Conservation (phyloP, 2,329 filamentous ascomycete genomes). For the Colletotrichum higginsianum region DNA sequence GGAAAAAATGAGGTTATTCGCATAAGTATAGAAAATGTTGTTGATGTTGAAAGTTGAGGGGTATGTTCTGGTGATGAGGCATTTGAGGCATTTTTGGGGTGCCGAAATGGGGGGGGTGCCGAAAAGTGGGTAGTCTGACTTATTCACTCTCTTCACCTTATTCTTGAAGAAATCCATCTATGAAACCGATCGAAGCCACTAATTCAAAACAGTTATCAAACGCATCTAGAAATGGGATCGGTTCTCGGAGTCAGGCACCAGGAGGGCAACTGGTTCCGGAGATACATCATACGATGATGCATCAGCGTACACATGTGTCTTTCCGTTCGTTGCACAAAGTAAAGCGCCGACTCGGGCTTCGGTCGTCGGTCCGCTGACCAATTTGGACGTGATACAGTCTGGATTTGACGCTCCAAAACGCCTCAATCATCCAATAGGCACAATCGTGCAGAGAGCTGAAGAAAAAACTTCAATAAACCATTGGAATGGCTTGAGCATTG, state of each 20-base stretch:
- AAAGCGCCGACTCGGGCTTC: no score
- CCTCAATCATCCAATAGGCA: neutral
- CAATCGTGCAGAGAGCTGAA: neutral
- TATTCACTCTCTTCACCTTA: no score
- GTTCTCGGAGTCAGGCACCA: neutral
- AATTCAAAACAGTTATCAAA: no score
- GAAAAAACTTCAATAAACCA: neutral
- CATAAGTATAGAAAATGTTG: no score
- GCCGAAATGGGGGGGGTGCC: no score
- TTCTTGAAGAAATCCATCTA: neutral
- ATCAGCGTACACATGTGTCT: slow-evolving; percentile 9
- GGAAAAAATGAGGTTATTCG: no score
- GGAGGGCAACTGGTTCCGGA: slow-evolving; percentile 11
- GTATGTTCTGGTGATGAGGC: no score
- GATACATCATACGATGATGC: slow-evolving; percentile 7
- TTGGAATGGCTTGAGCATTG: neutral
- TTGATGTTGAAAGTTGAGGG: no score
- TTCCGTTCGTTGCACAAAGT: slow-evolving; percentile 22
- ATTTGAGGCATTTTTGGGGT: no score
- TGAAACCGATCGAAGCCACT: neutral
- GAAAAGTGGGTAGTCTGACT: no score
- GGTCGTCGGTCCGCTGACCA: neutral
- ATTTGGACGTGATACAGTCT: no score
- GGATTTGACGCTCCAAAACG: neutral
- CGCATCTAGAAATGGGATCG: no score